Evolutionary conservation across 2,329 filamentous ascomycete species (phyloP).

Genomic region (Cephalotrichum gorgonifer): DNA sequence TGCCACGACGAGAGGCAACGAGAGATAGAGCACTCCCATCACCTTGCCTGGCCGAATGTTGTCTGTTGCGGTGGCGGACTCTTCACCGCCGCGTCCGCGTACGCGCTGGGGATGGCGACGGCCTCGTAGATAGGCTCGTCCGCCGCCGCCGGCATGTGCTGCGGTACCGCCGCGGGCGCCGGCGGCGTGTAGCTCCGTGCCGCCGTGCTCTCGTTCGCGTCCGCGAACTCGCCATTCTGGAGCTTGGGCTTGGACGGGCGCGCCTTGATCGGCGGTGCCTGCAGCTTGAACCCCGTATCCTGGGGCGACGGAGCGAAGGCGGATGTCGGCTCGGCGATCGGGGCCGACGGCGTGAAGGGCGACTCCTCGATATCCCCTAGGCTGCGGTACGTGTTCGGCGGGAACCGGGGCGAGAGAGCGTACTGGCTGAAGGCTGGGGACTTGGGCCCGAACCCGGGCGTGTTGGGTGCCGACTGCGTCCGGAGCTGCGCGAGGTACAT

Average conservation of each 20-base stretch:
- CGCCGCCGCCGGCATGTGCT: slow-evolving; percentile 59
- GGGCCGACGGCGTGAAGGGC: slow-evolving; percentile 42
- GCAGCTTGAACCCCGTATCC: slow-evolving; percentile 63
- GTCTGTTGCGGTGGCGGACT: slow-evolving; percentile 36
- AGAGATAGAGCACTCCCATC: neutral
- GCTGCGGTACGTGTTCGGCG: slow-evolving; percentile 44
- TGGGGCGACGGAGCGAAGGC: slow-evolving; percentile 41
- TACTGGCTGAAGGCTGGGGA: slow-evolving; percentile 33
- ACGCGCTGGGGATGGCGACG: slow-evolving; percentile 83
- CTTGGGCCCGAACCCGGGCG: slow-evolving; percentile 63
- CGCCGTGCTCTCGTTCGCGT: slow-evolving; percentile 29
- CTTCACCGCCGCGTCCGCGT: slow-evolving; percentile 47
- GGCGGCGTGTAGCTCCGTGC: slow-evolving; percentile 23
- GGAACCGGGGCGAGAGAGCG: slow-evolving; percentile 51
- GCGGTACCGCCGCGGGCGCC: slow-evolving; percentile 39
- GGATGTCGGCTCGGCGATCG: slow-evolving; percentile 53
- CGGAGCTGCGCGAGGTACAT: slow-evolving; percentile 84
- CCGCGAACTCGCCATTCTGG: slow-evolving; percentile 48
- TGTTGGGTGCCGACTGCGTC: slow-evolving; percentile 86
- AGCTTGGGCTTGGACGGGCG: slow-evolving; percentile 67
- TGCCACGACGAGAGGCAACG: neutral
- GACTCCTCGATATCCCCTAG: slow-evolving; percentile 31
- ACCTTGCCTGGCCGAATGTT: slow-evolving; percentile 26
- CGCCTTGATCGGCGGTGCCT: slow-evolving; percentile 71
- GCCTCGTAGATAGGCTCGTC: slow-evolving; percentile 77